Conservation (phyloP, 1,284 basidiomycete species). For the Fomitopsis betulina region DNA sequence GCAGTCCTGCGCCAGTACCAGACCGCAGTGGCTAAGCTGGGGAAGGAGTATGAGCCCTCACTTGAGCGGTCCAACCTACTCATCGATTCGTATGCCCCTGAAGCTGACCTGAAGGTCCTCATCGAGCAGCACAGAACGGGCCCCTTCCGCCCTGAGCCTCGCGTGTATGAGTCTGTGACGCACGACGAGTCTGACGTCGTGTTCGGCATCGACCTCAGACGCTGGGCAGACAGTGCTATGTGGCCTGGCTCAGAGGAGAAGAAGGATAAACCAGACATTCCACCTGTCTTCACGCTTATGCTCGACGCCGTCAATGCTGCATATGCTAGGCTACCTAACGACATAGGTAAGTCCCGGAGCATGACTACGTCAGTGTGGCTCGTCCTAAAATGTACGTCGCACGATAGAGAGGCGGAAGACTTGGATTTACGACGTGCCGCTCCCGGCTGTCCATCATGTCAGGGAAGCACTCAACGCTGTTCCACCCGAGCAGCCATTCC, state of each 20-base stretch:
- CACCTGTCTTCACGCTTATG: slow-evolving; percentile 72
- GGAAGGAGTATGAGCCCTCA: slow-evolving; percentile 58
- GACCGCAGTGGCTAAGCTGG: slow-evolving; percentile 66
- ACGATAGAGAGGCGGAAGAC: slow-evolving; percentile 75
- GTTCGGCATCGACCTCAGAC: slow-evolving; percentile 85
- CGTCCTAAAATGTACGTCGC: neutral
- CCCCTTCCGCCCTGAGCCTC: slow-evolving; percentile 79
- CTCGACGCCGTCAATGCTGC: slow-evolving; percentile 61
- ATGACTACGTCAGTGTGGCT: neutral
- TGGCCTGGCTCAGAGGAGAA: slow-evolving; percentile 43
- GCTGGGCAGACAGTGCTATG: slow-evolving; percentile 77
- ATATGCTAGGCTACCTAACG: slow-evolving; percentile 60
- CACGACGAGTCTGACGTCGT: slow-evolving; percentile 80
- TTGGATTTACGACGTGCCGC: slow-evolving; percentile 92
- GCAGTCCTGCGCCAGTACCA: slow-evolving; percentile 82
- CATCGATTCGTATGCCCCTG: slow-evolving; percentile 80
- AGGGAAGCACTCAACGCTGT: slow-evolving; percentile 78
- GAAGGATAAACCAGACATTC: slow-evolving; percentile 50
- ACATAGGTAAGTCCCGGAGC: slow-evolving; percentile 46
- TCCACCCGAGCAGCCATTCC: slow-evolving; percentile 59
- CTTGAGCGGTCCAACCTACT: slow-evolving; percentile 69
- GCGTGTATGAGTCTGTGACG: slow-evolving; percentile 79
- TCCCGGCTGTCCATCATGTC: slow-evolving; percentile 77
- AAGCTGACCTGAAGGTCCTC: slow-evolving; percentile 75
- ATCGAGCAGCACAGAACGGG: slow-evolving; percentile 90